phyloP scores from a whole-genome alignment of 495 filamentous ascomycete species.

The Aspergillus saccharolyticus region DNA sequence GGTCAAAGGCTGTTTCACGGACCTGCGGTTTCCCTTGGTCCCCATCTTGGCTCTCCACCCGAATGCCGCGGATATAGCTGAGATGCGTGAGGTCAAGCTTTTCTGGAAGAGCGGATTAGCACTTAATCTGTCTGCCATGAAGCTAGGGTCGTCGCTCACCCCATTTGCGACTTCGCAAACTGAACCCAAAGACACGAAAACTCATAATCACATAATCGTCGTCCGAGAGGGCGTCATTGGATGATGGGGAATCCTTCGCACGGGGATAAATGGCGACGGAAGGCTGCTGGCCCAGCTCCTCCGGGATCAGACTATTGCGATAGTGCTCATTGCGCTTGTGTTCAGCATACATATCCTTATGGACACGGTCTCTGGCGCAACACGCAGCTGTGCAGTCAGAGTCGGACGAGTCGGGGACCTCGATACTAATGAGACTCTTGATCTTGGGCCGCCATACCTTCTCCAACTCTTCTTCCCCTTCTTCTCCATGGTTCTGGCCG shows the following conservation, averaged over 20 bases:
- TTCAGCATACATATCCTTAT: constrained; percentile 30
- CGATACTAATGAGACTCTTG: background rate
- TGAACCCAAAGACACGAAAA: constrained; percentile 38
- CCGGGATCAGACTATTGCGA: constrained; percentile 17
- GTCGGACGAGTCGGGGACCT: background rate
- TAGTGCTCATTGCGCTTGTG: constrained; percentile 25
- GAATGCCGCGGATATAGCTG: constrained; percentile 2
- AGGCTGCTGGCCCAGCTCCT: constrained; percentile 3
- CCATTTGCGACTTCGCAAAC: constrained; percentile 41
- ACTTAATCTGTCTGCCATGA: too few relatives aligned
- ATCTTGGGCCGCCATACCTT: constrained; percentile 11
- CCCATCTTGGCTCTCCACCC: background rate
- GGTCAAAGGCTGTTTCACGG: constrained; percentile 26
- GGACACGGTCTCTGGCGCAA: constrained; percentile 17
- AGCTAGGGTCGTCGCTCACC: background rate
- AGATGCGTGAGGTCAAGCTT: constrained; percentile 22
- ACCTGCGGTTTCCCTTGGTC: background rate
- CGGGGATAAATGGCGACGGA: constrained; percentile 16
- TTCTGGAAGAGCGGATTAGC: constrained; percentile 4
- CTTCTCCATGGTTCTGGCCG: background rate
- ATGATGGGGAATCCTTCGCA: background rate
- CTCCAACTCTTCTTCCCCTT: background rate
- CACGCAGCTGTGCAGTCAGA: constrained; percentile 16
- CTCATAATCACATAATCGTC: constrained; percentile 35
- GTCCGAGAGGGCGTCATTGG: background rate